Conservation (phyloP, 78 protist genomes). For the Protostelium mycophagum region DNA sequence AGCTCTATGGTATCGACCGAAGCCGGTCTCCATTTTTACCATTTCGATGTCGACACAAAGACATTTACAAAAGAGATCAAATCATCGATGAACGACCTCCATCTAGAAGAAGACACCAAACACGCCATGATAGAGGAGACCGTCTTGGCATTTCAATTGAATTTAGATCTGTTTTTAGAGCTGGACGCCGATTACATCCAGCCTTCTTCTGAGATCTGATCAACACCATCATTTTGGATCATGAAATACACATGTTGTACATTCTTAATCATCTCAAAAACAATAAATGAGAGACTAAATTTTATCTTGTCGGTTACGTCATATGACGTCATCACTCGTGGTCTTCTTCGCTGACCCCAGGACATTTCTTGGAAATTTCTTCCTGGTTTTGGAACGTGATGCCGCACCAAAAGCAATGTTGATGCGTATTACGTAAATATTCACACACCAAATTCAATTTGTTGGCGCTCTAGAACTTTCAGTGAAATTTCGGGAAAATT, state of each 20-base stretch:
- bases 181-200: not conserved
- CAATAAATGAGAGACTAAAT: too few species aligned
- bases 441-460: not conserved
- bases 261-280: too few species aligned
- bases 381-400: not conserved
- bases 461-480: not conserved
- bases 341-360: not conserved
- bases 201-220: not conserved
- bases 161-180: not conserved
- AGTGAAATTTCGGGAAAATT: not conserved
- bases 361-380: not conserved
- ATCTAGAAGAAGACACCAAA: not conserved
- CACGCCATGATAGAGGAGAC: not conserved
- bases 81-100: not conserved
- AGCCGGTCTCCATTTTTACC: not conserved
- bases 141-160: not conserved
- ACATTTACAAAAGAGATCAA: too few species aligned
- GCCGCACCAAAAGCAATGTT: not conserved
- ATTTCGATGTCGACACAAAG: not conserved
- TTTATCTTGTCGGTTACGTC: too few species aligned
- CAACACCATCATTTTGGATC: too few species aligned
- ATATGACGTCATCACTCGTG: too few species aligned
- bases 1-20: not conserved
- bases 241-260: too few species aligned
- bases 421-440: not conserved